Conservation (phyloP, 768 basidiomycete species). For the Pholiota molesta region DNA sequence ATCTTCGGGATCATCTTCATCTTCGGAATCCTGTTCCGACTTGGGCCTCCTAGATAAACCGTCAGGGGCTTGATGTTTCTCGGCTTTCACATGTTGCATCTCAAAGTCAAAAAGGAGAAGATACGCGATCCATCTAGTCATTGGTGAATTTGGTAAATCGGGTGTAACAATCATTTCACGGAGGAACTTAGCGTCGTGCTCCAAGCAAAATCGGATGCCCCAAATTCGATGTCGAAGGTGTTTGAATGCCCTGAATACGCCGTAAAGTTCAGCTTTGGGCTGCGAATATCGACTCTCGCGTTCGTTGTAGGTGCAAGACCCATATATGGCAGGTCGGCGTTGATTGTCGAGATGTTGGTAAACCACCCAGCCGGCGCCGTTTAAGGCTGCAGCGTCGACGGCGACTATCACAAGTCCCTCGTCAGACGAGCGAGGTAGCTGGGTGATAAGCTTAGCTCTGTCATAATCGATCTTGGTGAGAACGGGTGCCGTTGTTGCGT, state of each 20-base stretch:
- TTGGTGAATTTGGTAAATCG: no score
- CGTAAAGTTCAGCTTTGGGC: conserved; percentile 34
- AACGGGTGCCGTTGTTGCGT: conserved; percentile 25
- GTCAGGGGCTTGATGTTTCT: no score
- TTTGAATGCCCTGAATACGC: conserved; percentile 28
- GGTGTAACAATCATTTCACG: no score
- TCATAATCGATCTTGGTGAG: conserved; percentile 28
- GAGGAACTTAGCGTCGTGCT: no score
- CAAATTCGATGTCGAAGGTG: conserved; percentile 4
- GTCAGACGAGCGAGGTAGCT: conserved; percentile 16
- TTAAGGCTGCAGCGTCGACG: conserved; percentile 30
- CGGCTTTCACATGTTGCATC: no score
- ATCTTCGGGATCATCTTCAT: conserved; percentile 29
- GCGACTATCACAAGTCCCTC: conserved; percentile 30
- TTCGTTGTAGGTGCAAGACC: conserved; percentile 35
- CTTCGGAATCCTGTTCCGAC: conserved; percentile 14
- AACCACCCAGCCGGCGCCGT: conserved; percentile 32
- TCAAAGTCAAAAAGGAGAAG: no score
- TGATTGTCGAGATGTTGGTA: no score
- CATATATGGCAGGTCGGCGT: conserved; percentile 29
- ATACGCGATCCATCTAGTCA: no score
- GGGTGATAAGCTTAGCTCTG: conserved; percentile 19
- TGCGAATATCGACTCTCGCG: conserved; percentile 33
- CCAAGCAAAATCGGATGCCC: no score
- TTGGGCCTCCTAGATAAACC: no score